phyloP scores from a whole-genome alignment of 495 filamentous ascomycete genomes.

The Talaromyces stipitatus region DNA sequence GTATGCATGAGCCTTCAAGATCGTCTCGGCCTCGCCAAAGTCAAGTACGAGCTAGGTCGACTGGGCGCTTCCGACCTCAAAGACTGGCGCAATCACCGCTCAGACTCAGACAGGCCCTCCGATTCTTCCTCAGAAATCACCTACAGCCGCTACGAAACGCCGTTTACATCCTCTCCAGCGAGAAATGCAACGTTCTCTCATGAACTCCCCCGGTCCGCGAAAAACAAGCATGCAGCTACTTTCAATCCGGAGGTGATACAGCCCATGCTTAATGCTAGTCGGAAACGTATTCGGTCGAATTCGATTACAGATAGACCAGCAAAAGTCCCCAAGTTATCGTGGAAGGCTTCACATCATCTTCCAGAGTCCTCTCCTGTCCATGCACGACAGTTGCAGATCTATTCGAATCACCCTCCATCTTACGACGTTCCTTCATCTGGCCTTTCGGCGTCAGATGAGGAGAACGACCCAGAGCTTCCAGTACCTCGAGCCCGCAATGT shows the following conservation, averaged over 20 bases:
- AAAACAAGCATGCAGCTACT: conserved; percentile 40
- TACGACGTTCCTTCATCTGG: conserved; percentile 58
- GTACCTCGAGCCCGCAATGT: conserved; percentile 62
- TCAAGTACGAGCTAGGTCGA: conserved; percentile 86
- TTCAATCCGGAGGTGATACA: conserved; percentile 39
- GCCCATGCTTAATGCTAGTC: conserved; percentile 38
- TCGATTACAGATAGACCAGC: conserved; percentile 52
- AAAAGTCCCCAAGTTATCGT: conserved; percentile 50
- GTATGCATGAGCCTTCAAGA: conserved; percentile 87
- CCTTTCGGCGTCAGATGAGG: conserved; percentile 66
- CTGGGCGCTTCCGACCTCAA: conserved; percentile 47
- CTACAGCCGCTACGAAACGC: conserved; percentile 38
- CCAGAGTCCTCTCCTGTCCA: conserved; percentile 74
- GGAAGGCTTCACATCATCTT: conserved; percentile 66
- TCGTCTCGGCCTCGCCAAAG: conserved; percentile 87
- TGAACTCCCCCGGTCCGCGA: conserved; percentile 37
- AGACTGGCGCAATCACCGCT: conserved; percentile 62
- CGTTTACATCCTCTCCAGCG: conserved; percentile 36
- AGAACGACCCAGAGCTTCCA: conserved; percentile 64
- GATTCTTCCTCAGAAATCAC: conserved; percentile 69
- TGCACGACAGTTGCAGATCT: conserved; percentile 19
- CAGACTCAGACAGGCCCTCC: conserved; percentile 44
- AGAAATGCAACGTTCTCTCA: conserved; percentile 34
- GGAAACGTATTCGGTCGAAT: conserved; percentile 65
- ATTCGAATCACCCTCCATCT: conserved; percentile 55